Percentiles rank a stretch among this genome's conserved stretches.
phyloP scores from a whole-genome alignment of 495 filamentous ascomycete genomes.

The Aspergillus cristatus region DNA sequence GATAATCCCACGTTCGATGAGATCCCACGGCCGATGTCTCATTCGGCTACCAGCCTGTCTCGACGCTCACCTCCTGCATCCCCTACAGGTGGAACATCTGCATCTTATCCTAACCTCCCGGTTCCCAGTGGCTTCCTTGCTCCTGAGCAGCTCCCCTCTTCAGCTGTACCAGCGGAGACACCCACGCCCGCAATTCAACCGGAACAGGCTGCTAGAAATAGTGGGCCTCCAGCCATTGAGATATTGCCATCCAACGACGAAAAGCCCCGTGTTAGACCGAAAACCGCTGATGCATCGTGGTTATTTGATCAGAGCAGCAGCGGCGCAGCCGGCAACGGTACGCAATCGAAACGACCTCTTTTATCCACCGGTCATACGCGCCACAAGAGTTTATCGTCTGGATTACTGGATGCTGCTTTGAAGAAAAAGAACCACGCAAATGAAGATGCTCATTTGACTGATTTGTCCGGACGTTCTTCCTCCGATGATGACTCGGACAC shows the following conservation, averaged over 20 bases:
- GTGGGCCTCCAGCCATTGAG: slow-evolving; percentile 51
- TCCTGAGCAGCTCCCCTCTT: slow-evolving; percentile 64
- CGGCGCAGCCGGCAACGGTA: slow-evolving; percentile 6
- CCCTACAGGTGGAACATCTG: slow-evolving; percentile 25
- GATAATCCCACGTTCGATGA: slow-evolving; percentile 22
- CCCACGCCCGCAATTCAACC: slow-evolving; percentile 44
- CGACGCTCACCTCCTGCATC: slow-evolving; percentile 28
- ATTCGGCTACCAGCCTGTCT: slow-evolving; percentile 23
- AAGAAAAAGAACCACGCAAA: slow-evolving; percentile 8
- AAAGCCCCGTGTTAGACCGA: slow-evolving; percentile 31
- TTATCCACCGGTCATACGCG: slow-evolving; percentile 29
- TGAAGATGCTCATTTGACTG: slow-evolving; percentile 20
- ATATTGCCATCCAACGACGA: slow-evolving; percentile 52
- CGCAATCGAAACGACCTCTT: slow-evolving; percentile 25
- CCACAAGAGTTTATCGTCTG: slow-evolving; percentile 26
- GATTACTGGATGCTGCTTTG: slow-evolving; percentile 18
- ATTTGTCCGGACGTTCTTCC: slow-evolving; percentile 21
- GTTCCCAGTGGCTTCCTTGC: slow-evolving; percentile 51
- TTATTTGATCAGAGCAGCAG: slow-evolving; percentile 21
- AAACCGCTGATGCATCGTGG: slow-evolving; percentile 45
- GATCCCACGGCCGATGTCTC: slow-evolving; percentile 25
- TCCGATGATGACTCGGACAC: slow-evolving; percentile 26
- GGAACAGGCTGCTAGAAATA: slow-evolving; percentile 16
- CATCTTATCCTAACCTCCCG: slow-evolving; percentile 29
- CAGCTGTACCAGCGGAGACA: slow-evolving; percentile 64